phyloP scores from a whole-genome alignment of 495 filamentous ascomycete genomes.

The Astrothelium subdiscretum region DNA sequence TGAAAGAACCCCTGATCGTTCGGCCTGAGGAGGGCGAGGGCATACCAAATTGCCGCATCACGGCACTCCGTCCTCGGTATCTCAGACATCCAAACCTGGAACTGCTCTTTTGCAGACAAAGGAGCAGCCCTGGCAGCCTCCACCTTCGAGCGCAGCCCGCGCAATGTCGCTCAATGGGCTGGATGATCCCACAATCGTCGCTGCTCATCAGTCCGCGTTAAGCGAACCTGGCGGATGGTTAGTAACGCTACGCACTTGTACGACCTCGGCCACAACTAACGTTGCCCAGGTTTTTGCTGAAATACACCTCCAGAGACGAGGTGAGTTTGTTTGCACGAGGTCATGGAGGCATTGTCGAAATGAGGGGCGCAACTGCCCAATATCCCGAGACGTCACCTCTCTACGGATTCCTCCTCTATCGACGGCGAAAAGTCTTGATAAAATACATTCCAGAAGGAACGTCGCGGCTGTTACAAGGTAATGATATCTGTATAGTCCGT shows the following conservation, averaged over 20 bases:
- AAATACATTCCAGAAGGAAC: conserved; percentile 86
- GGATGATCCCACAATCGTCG: conserved; percentile 66
- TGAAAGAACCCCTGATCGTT: not conserved
- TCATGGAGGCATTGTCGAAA: conserved; percentile 72
- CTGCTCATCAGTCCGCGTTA: conserved; percentile 70
- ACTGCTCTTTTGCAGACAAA: not conserved
- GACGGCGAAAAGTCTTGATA: conserved; percentile 79
- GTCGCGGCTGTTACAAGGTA: conserved; percentile 85
- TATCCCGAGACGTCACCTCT: conserved; percentile 78
- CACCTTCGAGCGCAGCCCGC: not conserved
- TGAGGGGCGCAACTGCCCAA: conserved; percentile 60
- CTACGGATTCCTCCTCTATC: conserved; percentile 84
- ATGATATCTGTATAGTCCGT: not conserved
- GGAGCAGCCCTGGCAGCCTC: not conserved
- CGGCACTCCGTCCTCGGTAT: not conserved
- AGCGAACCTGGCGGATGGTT: conserved; percentile 92
- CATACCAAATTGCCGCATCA: not conserved
- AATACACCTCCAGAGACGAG: conserved; percentile 82
- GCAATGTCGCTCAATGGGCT: conserved; percentile 95
- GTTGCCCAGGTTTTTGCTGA: conserved; percentile 72
- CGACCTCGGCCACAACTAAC: not conserved
- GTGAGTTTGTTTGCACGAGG: conserved; percentile 69
- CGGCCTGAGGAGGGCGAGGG: not conserved
- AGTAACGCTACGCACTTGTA: conserved; percentile 27
- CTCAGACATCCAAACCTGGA: not conserved